Evolutionary conservation across 1,284 basidiomycete species (phyloP), one percentile per base, ranked within the genome.

Genomic region (Cutaneotrichosporon mucoides): DNA sequence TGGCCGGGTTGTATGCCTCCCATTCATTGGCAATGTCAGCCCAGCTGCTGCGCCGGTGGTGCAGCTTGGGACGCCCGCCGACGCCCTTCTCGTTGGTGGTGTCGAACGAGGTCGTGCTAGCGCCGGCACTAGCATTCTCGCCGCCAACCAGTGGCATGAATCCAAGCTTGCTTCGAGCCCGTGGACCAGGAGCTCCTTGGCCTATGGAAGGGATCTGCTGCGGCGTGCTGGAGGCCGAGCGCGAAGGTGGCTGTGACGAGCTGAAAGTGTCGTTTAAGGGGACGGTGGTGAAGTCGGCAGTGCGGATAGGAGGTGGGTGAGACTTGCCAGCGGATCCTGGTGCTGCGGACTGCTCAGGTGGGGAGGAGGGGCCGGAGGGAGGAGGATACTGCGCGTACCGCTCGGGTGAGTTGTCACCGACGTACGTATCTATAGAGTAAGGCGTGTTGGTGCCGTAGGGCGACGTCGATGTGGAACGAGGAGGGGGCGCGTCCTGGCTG

Each of bases 1-100:
- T 65, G 43, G 73, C 69, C 6, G 75, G 65, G 62, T 78, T 76
- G 56, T 69, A 79, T 12, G 73, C 74, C 61, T 79, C 74, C 70
- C 75, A 78, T 55, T 79, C 78, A 52, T 62, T 62, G 33, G 74
- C 53, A 13, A 38, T 9, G 36, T 71, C 45, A 60, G 75, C 71
- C 72, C 75, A 75, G 24, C 53, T 55, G 35, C 15, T 5, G 36
- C 45, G 37, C 45, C 53, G 53, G 13, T 35, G 34, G 34, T 46
- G 42, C 34, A 43, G 24, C 37, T 34, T 55, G 15, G 53, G 53
- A 2, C 49, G 24, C 24, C 24, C 24, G 24, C 16, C 2, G 37
- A 38, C 13, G 53, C 41, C 24, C 34, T 54, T 54, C 43, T 54
- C 53, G 15, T 54, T 46, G 11, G 12, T 6, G 13, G 43, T 34